Conservation (phyloP, 2,329 filamentous ascomycete species). For the Hymenoscyphus salicellus region DNA sequence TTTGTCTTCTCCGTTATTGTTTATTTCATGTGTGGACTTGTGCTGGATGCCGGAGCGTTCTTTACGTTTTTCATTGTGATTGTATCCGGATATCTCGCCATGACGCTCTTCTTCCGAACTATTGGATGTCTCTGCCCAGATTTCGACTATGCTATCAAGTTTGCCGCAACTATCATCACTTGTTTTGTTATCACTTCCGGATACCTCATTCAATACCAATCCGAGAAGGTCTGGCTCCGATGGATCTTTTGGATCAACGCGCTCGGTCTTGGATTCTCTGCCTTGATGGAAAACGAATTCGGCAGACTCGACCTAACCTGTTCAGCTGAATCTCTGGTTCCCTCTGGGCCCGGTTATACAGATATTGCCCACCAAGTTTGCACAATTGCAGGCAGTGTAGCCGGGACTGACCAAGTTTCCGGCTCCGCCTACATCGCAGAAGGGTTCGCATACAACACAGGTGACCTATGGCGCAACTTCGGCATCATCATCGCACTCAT, state of each 20-base stretch:
- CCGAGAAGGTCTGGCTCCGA: constrained; percentile 70
- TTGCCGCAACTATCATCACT: constrained; percentile 74
- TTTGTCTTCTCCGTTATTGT: constrained; percentile 71
- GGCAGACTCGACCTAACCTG: constrained; percentile 66
- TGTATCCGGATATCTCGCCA: constrained; percentile 64
- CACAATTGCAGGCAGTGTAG: constrained; percentile 68
- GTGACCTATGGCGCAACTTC: constrained; percentile 77
- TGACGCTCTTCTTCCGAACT: constrained; percentile 76
- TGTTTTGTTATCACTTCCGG: constrained; percentile 79
- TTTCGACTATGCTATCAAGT: constrained; percentile 83
- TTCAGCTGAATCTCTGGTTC: constrained; percentile 64
- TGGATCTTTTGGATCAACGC: constrained; percentile 81
- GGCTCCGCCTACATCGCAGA: constrained; percentile 67
- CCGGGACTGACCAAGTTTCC: constrained; percentile 61
- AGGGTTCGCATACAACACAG: constrained; percentile 63
- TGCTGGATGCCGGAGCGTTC: constrained; percentile 69
- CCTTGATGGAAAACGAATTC: constrained; percentile 88
- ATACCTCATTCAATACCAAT: constrained; percentile 78
- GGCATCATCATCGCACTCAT: constrained; percentile 78
- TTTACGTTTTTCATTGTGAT: constrained; percentile 74
- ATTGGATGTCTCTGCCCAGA: constrained; percentile 73
- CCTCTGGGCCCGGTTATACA: constrained; percentile 65
- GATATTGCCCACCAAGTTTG: constrained; percentile 76
- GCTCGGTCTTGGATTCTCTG: constrained; percentile 70
- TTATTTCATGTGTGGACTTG: constrained; percentile 74